Conservation (phyloP, 139 green algal species). For the Micractinium sp. region DNA sequence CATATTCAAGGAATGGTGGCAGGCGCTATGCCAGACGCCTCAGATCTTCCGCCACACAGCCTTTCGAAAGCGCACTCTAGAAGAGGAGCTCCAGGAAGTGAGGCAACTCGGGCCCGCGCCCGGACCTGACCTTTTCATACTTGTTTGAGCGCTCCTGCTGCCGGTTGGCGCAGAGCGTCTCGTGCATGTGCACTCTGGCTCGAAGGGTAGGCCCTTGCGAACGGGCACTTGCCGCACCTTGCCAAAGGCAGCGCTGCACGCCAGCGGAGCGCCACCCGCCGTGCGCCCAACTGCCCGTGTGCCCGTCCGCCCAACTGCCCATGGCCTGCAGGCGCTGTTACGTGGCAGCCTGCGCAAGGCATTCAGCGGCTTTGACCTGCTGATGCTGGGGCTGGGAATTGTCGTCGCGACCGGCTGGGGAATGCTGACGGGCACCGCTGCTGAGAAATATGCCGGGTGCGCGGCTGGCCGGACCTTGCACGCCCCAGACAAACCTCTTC, state of each 20-base stretch:
- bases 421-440: conserved; percentile 16
- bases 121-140: too few species aligned
- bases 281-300: background rate
- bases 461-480: background rate
- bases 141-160: too few species aligned
- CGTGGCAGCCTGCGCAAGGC: conserved; percentile 38
- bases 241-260: too few species aligned
- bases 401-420: conserved; percentile 25
- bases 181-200: background rate
- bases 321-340: conserved; percentile 33
- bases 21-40: too few species aligned
- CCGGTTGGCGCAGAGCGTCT: too few species aligned
- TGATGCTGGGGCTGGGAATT: conserved; percentile 44
- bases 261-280: background rate
- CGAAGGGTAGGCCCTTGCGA: too few species aligned
- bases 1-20: too few species aligned
- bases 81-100: too few species aligned
- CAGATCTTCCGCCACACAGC: too few species aligned
- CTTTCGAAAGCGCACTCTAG: too few species aligned
- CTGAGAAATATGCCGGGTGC: conserved; percentile 36
- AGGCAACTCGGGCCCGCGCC: too few species aligned
- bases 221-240: too few species aligned
- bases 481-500: background rate
- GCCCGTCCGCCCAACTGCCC: background rate
- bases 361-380: conserved; percentile 39